phyloP scores from a whole-genome alignment of 1,284 basidiomycete genomes.

The Puccinia horiana region DNA sequence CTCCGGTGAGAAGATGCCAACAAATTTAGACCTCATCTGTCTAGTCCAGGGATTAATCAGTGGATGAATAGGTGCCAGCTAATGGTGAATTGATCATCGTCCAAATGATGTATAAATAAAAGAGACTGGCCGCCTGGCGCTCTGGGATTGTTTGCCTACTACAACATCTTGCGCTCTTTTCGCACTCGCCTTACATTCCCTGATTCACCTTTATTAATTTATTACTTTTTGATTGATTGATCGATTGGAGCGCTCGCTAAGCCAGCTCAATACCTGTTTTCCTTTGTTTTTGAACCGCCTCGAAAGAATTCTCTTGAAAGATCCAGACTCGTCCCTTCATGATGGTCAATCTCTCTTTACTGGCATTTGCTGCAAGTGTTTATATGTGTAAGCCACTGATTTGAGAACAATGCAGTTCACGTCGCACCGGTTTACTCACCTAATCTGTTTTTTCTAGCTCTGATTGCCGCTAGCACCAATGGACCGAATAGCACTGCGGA shows the following conservation, averaged over 20 bases:
- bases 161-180: neutral
- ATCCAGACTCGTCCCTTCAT: neutral
- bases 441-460: neutral
- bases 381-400: neutral
- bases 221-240: neutral
- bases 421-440: neutral
- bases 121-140: neutral
- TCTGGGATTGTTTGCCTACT: neutral
- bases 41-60: neutral
- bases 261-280: neutral
- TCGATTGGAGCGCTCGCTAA: neutral
- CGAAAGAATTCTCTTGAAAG: neutral
- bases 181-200: neutral
- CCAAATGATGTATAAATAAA: neutral
- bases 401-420: neutral
- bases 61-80: neutral
- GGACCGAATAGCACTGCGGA: neutral
- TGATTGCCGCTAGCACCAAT: neutral
- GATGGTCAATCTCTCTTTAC: neutral
- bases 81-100: neutral
- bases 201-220: neutral
- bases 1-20: neutral
- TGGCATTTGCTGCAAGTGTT: conserved; percentile 5
- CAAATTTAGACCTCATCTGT: neutral
- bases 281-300: neutral